Evolutionary conservation across 1,139 yeast genomes (phyloP).

Genomic region (Meyerozyma sp.): DNA sequence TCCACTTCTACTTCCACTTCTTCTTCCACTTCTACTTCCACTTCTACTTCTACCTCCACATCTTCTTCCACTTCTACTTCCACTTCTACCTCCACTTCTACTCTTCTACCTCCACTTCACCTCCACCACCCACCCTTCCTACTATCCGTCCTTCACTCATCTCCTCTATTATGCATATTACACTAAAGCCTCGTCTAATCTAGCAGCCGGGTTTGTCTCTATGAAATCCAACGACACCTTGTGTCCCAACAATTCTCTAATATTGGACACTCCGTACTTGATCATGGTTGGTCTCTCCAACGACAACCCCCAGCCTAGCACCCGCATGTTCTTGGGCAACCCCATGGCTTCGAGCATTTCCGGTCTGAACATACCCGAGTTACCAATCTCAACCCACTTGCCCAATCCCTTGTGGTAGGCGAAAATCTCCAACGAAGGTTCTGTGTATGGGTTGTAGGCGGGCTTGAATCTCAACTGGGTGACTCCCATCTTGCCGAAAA

Average conservation of each 20-base stretch:
- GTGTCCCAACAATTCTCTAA: slow-evolving; percentile 92
- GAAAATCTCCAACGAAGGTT: slow-evolving; percentile 96
- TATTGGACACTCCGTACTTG: slow-evolving; percentile 91
- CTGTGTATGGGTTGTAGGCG: slow-evolving; percentile 98
- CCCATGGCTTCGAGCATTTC: slow-evolving; percentile 99
- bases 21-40: no score
- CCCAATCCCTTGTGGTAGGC: slow-evolving; percentile 93
- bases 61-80: no score
- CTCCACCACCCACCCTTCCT: no score
- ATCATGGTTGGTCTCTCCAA: slow-evolving; percentile 99
- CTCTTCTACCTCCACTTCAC: no score
- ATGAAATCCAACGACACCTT: slow-evolving; percentile 90
- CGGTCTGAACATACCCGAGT: slow-evolving; percentile 99
- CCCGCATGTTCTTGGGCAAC: slow-evolving; percentile 88
- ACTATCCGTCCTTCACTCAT: no score
- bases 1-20: no score
- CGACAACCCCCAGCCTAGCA: slow-evolving; percentile 95
- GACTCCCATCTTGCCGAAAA: slow-evolving; percentile 97
- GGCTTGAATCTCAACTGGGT: slow-evolving; percentile 94
- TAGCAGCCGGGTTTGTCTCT: slow-evolving; percentile 95
- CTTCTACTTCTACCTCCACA: no score
- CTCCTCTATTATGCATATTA: slow-evolving; percentile 5
- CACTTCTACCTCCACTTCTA: no score
- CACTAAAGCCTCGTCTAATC: slow-evolving; percentile 64
- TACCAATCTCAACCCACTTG: slow-evolving; percentile 99